Conservation (phyloP, 225 moss, liverwort and hornwort species). For the Marchantia polymorpha region DNA sequence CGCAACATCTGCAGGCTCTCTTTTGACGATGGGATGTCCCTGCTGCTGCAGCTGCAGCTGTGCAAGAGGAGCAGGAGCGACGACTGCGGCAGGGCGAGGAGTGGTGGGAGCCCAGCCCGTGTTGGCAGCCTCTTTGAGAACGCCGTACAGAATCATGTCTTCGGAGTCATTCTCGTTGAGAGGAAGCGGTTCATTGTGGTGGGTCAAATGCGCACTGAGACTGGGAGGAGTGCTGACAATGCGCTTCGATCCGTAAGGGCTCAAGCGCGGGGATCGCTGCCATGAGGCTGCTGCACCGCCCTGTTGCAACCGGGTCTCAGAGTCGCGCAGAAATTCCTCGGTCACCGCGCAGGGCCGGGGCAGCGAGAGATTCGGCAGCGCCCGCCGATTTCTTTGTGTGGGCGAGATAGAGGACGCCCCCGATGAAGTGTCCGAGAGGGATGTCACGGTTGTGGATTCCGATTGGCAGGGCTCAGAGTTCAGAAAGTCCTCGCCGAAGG, state of each 20-base stretch:
- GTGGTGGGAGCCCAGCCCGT: constrained; percentile 43
- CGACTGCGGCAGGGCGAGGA: constrained; percentile 8
- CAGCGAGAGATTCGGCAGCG: constrained; percentile 31
- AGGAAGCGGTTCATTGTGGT: constrained; percentile 43
- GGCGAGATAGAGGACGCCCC: background rate
- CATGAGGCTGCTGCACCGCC: constrained; percentile 24
- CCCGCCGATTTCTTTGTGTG: constrained; percentile 13
- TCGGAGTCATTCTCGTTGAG: constrained; percentile 51
- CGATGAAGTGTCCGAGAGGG: background rate
- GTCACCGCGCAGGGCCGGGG: constrained; percentile 25
- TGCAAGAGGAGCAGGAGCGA: background rate
- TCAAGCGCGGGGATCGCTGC: constrained; percentile 41
- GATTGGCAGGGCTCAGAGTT: constrained; percentile 13
- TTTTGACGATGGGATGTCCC: background rate
- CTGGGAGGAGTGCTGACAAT: constrained; percentile 38
- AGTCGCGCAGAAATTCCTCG: constrained; percentile 27
- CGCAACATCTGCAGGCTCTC: constrained; percentile 1
- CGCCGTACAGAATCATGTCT: constrained; percentile 44
- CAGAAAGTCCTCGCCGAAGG: constrained; percentile 30
- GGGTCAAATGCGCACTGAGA: constrained; percentile 27
- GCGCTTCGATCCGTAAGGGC: constrained; percentile 40
- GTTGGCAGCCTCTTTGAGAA: constrained; percentile 45
- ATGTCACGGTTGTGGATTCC: background rate
- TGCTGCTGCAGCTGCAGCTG: background rate
- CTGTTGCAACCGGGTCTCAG: constrained; percentile 25